phyloP scores from a whole-genome alignment of 139 green algal species.

The Picocystis salinarum region DNA sequence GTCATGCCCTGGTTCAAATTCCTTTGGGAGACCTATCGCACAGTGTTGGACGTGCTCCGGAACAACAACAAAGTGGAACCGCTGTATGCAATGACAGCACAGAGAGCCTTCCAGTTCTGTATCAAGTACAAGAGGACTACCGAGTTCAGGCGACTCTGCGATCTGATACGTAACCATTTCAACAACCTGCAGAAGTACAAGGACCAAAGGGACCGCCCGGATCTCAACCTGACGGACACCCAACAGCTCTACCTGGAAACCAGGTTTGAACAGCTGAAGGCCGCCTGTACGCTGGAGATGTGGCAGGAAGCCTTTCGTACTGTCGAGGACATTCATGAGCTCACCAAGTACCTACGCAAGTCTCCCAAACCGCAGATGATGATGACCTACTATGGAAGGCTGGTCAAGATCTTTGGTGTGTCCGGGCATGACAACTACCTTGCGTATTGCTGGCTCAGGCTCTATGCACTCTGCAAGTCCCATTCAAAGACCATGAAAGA shows the following conservation, averaged over 20 bases:
- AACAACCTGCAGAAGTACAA: slow-evolving; percentile 77
- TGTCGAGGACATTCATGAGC: slow-evolving; percentile 93
- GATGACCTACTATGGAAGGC: slow-evolving; percentile 82
- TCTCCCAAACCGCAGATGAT: slow-evolving; percentile 77
- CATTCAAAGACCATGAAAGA: slow-evolving; percentile 68
- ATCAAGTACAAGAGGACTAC: slow-evolving; percentile 89
- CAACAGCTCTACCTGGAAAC: slow-evolving; percentile 87
- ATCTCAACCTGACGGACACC: slow-evolving; percentile 68
- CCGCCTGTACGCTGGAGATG: slow-evolving; percentile 65
- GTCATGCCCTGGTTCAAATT: slow-evolving; percentile 99
- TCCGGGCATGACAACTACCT: slow-evolving; percentile 70
- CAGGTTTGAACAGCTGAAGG: slow-evolving; percentile 92
- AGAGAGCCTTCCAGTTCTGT: slow-evolving; percentile 69
- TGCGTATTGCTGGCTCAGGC: slow-evolving; percentile 83
- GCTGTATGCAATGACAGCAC: slow-evolving; percentile 79
- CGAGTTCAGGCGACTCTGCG: slow-evolving; percentile 93
- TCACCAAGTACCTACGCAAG: slow-evolving; percentile 38
- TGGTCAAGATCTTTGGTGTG: slow-evolving; percentile 79
- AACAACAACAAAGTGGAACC: slow-evolving; percentile 93
- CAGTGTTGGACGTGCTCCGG: slow-evolving; percentile 84
- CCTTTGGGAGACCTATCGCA: slow-evolving; percentile 95
- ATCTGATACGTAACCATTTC: slow-evolving; percentile 95
- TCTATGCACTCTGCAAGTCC: slow-evolving; percentile 65
- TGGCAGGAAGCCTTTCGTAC: slow-evolving; percentile 96
- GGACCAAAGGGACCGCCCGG: slow-evolving; percentile 62